Base-by-base conservation (phyloP, 495 filamentous ascomycete genomes). In the Extremus antarcticus region DNA sequence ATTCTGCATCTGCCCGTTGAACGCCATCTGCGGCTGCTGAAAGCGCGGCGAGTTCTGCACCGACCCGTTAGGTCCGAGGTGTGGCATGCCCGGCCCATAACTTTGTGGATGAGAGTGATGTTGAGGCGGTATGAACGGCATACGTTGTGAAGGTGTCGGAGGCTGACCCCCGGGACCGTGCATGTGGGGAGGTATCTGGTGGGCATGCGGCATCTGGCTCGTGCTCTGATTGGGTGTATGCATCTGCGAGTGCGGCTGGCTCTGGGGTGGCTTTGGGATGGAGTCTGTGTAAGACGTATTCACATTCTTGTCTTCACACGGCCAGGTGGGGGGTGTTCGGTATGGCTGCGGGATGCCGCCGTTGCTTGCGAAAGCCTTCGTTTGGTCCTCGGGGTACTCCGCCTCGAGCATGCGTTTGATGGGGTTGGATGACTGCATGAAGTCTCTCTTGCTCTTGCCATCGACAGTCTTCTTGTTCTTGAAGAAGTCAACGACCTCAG, bases 321-420 rank as follows among this genome's bases (percentile, higher is more conserved):
- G 81, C 88, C 89, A 96, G 8, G 81, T 88, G 1, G 89, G 90
- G 13, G 72, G 75, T 0, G 89, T 94, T 48, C 84, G 82, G 67
- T 84, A 94, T 23, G 90, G 78, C 13, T 78, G 81, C 25, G 81
- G 80, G 25, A 96, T 80, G 19, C 87, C 87, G 23, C 85, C 85
- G 63, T 88, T 94, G 25, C 76, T 75, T 19, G 68, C 58, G 45
- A 72, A 75, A 16, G 73, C 69, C 39, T 73, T 65, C 17, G 74
- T 69, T 47, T 75, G 72, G 3, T 70, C 66, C 38, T 72, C 63
- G 1, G 65, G 67, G 45, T 70, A 83, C 59, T 80, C 76, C 68
- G 76, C 81, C 4, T n/a, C 55, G 9, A 55, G 25, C 61, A 87
- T 79, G 3, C 87, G 82, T 64, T 87, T 83, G 60, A 92, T 76